Percentiles rank a stretch among this genome's conserved stretches.
Conservation (phyloP, 1,284 basidiomycete species). For the Trametes sp. region DNA sequence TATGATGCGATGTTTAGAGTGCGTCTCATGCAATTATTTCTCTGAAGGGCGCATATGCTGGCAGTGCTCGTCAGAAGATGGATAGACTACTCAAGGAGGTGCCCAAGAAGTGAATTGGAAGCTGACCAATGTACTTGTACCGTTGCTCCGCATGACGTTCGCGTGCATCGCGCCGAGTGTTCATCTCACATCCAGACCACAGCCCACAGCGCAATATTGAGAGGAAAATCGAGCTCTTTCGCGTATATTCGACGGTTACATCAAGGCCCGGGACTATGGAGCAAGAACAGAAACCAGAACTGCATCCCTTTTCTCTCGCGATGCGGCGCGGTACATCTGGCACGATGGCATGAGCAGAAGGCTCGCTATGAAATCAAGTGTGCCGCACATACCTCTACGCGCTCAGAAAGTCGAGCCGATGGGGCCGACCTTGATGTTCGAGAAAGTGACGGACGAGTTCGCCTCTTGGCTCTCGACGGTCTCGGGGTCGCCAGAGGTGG, state of each 20-base stretch:
- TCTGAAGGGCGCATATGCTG: conserved; percentile 60
- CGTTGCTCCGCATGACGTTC: not conserved
- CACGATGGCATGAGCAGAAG: no score
- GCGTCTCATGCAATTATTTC: conserved; percentile 1
- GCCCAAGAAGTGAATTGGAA: conserved; percentile 14
- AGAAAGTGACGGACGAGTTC: conserved; percentile 42
- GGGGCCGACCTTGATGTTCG: conserved; percentile 48
- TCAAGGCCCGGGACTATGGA: not conserved
- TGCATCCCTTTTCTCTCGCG: conserved; percentile 17
- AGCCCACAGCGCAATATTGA: not conserved
- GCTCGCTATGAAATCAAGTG: not conserved
- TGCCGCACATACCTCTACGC: conserved; percentile 2
- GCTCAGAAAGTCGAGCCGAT: conserved; percentile 43
- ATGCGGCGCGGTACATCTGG: not conserved
- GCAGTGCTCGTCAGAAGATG: conserved; percentile 64
- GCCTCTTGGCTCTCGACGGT: conserved; percentile 40
- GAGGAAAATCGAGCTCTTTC: conserved; percentile 9
- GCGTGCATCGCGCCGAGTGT: not conserved
- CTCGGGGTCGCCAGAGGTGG: conserved; percentile 44
- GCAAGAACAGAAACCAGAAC: not conserved
- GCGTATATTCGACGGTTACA: conserved; percentile 5
- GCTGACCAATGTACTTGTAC: not conserved
- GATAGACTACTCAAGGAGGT: conserved; percentile 52
- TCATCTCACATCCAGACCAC: not conserved
- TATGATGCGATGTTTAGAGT: not conserved